A percentile compares a stretch with the other conserved stretches of the same genome.
These are phyloP conservation scores for Schoenoplectus triqueter DNA, from an alignment of 202 grass and related monocot species.

Conservation along the genomic window DNA sequence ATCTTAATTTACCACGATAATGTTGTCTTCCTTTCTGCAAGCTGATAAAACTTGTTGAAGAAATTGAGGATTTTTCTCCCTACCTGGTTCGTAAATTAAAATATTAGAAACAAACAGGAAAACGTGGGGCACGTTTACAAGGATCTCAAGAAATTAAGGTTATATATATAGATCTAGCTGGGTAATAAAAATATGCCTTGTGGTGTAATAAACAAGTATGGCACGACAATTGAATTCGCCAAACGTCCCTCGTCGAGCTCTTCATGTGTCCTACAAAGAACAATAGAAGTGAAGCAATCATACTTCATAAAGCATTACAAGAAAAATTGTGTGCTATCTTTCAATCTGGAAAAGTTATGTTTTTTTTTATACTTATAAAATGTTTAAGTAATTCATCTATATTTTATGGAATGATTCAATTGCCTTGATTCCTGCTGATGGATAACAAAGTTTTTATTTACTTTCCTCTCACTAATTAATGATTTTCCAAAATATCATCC, in stretches of 20 bases:
- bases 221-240: slow-evolving; percentile 54
- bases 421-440: neutral
- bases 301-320: neutral
- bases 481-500: neutral
- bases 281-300: slow-evolving; percentile 1
- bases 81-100: slow-evolving; percentile 46
- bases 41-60: slow-evolving; percentile 55
- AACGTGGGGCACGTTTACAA: neutral
- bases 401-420: slow-evolving; percentile 5
- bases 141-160: neutral
- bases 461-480: neutral
- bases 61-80: slow-evolving; percentile 65
- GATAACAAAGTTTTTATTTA: neutral
- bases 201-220: slow-evolving; percentile 68
- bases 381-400: neutral
- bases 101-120: neutral
- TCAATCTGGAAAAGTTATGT: neutral
- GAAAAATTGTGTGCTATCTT: neutral
- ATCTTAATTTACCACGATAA: slow-evolving; percentile 55
- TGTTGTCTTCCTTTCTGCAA: slow-evolving; percentile 57
- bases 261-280: slow-evolving; percentile 59
- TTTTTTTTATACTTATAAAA: neutral
- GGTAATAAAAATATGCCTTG: slow-evolving; percentile 47
- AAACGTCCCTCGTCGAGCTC: slow-evolving; percentile 64
- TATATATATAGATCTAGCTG: neutral